Evolutionary conservation across 1,284 basidiomycete species (phyloP), one percentile per base, ranked within the genome.

Genomic region (Puccinia novopanici): DNA sequence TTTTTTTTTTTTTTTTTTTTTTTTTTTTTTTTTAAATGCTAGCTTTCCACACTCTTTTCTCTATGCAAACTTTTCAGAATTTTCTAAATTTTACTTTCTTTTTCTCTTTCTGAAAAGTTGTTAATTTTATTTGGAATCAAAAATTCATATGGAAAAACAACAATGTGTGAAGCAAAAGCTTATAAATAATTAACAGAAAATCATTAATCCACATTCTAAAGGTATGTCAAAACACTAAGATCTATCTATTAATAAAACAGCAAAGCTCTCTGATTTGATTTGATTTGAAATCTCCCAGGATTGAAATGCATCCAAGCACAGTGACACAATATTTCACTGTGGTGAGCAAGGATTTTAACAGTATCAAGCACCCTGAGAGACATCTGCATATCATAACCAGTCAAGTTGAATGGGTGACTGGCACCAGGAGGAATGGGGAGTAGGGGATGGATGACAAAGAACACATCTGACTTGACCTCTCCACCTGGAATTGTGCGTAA

Each of bases 281-380:
- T 65, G 13, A 19, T 65, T 10, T 59, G 34, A 75, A 37, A 65
- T 34, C n/a, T 75, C 74, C n/a, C 40, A 17, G 4, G 57, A 37
- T 52, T 19, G 22, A 45, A 48, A 19, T 63, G 61, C 5, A 75
- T 48, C 74, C 74, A 75, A 30, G 74, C 55, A 50, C 74, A 75
- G 45, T 75, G 55, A 48, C 30, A 61, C 34, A 48, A 17, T 5
- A 75, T 63, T 22, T 75, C 57, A 50, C 45, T 50, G 5, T 48
- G 13, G 13, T 65, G 74, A 57, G 50, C 12, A 63, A 75, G 4
- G 24, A 75, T 52, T 5, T 48, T n/a, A 3, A 12, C 5, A 48
- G 34, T 15, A 17, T 48, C n/a, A 17, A 24, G 30, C 30, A 75
- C 24, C 24, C 27, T 17, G 27, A 75, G 59, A 19, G 24, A 48